Conservation (phyloP, 495 filamentous ascomycete species). For the Jackrogersella minutella region DNA sequence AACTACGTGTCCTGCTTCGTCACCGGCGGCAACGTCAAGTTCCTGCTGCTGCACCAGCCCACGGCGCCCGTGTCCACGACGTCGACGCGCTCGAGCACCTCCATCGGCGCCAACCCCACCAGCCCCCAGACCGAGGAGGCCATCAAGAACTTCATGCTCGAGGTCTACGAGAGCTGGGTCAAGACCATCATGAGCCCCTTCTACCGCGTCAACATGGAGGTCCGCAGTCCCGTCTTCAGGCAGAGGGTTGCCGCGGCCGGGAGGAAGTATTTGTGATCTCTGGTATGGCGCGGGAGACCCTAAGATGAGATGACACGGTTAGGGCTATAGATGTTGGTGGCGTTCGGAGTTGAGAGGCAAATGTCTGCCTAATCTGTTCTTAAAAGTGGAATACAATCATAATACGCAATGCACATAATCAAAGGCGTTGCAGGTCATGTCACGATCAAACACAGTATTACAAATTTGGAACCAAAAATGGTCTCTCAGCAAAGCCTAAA, state of each 20-base stretch:
- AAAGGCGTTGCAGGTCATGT: background rate
- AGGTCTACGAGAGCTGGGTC: slow-evolving; percentile 93
- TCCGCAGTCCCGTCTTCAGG: slow-evolving; percentile 86
- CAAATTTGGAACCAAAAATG: background rate
- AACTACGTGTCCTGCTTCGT: slow-evolving; percentile 92
- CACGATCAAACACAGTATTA: background rate
- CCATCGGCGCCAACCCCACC: slow-evolving; percentile 81
- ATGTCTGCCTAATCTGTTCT: background rate
- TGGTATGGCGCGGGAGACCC: too few species aligned
- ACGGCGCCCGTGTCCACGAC: slow-evolving; percentile 51
- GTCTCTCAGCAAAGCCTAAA: slow-evolving; percentile 12
- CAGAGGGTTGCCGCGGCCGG: slow-evolving; percentile 81
- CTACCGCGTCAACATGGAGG: slow-evolving; percentile 80
- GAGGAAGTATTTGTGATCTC: slow-evolving; percentile 81
- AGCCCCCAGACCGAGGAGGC: slow-evolving; percentile 92
- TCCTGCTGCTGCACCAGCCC: slow-evolving; percentile 88
- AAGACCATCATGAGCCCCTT: slow-evolving; percentile 99
- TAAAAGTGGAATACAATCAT: background rate
- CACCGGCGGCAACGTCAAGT: slow-evolving; percentile 81
- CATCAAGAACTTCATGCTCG: slow-evolving; percentile 87
- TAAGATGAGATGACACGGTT: background rate
- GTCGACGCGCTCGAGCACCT: slow-evolving; percentile 64
- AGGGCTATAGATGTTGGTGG: background rate
- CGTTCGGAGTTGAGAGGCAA: slow-evolving; percentile 21
- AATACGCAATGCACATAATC: background rate